These are phyloP conservation scores for Hymenoscyphus repandus DNA, from an alignment of 2,329 filamentous ascomycete species.

Conservation along the genomic window DNA sequence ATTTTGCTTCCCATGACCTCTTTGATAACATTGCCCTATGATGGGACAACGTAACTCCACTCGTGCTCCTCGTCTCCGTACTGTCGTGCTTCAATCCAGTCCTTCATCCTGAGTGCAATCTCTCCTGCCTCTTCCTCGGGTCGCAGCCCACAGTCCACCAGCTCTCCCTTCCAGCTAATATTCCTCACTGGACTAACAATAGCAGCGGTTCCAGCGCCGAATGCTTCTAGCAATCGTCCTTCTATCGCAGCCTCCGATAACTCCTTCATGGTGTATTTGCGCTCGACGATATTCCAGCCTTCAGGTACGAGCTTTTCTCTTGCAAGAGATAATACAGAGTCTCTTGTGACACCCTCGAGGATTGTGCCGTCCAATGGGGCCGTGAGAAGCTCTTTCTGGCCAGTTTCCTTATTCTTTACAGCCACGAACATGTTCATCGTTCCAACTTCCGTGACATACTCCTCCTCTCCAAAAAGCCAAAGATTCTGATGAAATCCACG, in stretches of 20 bases:
- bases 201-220: conserved; percentile 88
- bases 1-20: neutral
- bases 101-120: conserved; percentile 81
- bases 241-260: conserved; percentile 75
- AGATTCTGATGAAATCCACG: conserved; percentile 97
- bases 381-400: conserved; percentile 89
- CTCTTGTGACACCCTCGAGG: conserved; percentile 87
- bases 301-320: conserved; percentile 75
- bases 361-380: conserved; percentile 95
- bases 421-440: conserved; percentile 98
- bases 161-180: conserved; percentile 81
- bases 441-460: conserved; percentile 94
- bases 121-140: conserved; percentile 82
- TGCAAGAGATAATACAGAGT: conserved; percentile 83
- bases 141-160: conserved; percentile 77
- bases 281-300: conserved; percentile 84
- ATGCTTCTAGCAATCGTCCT: conserved; percentile 85
- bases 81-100: conserved; percentile 93
- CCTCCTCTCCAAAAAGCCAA: conserved; percentile 94
- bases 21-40: neutral
- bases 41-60: conserved; percentile 64
- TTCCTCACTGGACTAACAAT: conserved; percentile 86
- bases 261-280: conserved; percentile 88
- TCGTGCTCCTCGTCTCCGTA: conserved; percentile 89
- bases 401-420: conserved; percentile 78